Conservation (phyloP, 495 filamentous ascomycete genomes). For the Tuber brumale region DNA sequence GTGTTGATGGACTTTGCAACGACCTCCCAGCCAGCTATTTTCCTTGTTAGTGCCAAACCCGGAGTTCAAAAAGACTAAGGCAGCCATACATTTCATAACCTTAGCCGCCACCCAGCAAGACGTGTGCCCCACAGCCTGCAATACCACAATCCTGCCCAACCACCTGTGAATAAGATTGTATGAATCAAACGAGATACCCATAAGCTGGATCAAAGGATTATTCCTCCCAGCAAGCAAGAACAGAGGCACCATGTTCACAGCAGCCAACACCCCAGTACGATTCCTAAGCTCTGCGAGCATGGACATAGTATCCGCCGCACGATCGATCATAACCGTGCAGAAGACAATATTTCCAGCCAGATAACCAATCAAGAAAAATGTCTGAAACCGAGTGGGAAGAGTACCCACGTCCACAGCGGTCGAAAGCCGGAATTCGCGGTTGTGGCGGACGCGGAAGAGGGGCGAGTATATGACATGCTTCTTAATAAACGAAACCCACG, state of each 20-base stretch:
- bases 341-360: constrained; percentile 71
- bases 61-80: neutral
- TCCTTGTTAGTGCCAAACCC: constrained; percentile 10
- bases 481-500: constrained; percentile 64
- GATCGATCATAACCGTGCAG: constrained; percentile 67
- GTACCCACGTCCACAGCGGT: constrained; percentile 82
- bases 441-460: constrained; percentile 74
- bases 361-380: constrained; percentile 65
- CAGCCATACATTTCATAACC: constrained; percentile 18
- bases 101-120: constrained; percentile 52
- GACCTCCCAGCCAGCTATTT: constrained; percentile 46
- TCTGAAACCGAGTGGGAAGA: constrained; percentile 77
- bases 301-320: constrained; percentile 46
- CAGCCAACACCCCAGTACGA: constrained; percentile 72
- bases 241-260: constrained; percentile 86
- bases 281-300: constrained; percentile 67
- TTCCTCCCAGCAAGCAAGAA: constrained; percentile 85
- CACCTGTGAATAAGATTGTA: constrained; percentile 94
- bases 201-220: constrained; percentile 76
- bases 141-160: constrained; percentile 78
- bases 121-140: constrained; percentile 72
- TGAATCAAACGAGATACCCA: constrained; percentile 89
- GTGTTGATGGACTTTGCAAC: constrained; percentile 44
- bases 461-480: constrained; percentile 77
- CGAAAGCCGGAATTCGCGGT: constrained; percentile 79